Conservation (phyloP, 768 basidiomycete species). For the Austroboletus eburneus region DNA sequence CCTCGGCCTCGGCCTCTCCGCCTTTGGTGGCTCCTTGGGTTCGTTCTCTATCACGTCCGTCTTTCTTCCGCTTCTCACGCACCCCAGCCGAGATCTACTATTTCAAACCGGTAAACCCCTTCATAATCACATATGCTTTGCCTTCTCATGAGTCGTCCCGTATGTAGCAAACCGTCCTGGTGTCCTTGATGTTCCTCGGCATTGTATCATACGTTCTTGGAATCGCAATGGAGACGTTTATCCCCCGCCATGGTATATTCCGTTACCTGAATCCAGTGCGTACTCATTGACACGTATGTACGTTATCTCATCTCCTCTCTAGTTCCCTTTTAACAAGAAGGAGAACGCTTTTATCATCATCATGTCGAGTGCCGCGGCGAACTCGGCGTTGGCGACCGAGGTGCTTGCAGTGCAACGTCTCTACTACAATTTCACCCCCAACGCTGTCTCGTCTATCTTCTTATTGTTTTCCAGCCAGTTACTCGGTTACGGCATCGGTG, state of each 20-base stretch:
- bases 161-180: constrained; percentile 46
- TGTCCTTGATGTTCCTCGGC: constrained; percentile 55
- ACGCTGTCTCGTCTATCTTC: constrained; percentile 44
- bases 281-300: neutral
- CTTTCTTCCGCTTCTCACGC: neutral
- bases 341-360: constrained; percentile 56
- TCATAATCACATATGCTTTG: neutral
- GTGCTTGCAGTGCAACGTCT: constrained; percentile 52
- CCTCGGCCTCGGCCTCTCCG: constrained; percentile 51
- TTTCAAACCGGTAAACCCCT: constrained; percentile 45
- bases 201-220: constrained; percentile 50
- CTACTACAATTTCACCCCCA: constrained; percentile 51
- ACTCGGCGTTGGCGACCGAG: constrained; percentile 51
- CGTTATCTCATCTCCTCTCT: neutral
- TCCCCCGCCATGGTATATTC: constrained; percentile 32
- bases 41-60: constrained; percentile 12
- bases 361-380: constrained; percentile 54
- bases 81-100: constrained; percentile 55
- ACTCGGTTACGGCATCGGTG: constrained; percentile 52
- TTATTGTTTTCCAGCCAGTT: constrained; percentile 35
- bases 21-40: constrained; percentile 53
- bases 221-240: constrained; percentile 40
- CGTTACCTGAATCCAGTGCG: constrained; percentile 45
- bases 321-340: constrained; percentile 59
- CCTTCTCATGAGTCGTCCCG: neutral